Base-by-base conservation (phyloP, 176 grass and related monocot genomes). In the Triticum urartu region DNA sequence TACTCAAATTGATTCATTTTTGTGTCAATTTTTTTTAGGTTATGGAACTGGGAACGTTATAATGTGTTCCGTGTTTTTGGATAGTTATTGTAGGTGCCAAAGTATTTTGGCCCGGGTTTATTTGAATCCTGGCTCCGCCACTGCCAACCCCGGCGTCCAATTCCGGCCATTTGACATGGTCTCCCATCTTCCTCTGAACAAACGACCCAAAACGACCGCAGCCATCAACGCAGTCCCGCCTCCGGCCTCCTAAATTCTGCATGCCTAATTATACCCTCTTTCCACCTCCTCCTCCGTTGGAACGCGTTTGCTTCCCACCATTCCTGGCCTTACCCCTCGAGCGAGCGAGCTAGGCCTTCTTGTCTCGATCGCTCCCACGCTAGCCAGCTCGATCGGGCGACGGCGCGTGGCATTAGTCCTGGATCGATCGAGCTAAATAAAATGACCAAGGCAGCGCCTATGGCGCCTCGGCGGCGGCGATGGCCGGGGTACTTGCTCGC, bases 241-340 rank as follows among this genome's bases (percentile, higher is more conserved):
- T 25, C 50, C 65, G 72, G 36, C 30, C 47, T 76, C 89, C 68
- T 75, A 71, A 52, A 88, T 58, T 11, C 26, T 80, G 89, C 78
- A 74, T 80, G 79, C 72, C 86, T 89, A 94, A 89, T 92, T 90
- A 86, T 84, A 81, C 89, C 89, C 89, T 87, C 78, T 48, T 36
- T 17, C 18, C 80, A 14, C 59, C 35, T 74, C 87, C 21, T 90
- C 89, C 87, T 35, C 85, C 54, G 50, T 84, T 52, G 84, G 87
- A 92, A 88, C 78, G 85, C 74, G 42, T 64, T 91, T 80, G 85
- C 63, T 87, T 91, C 85, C 88, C 90, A 87, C 83, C 80, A 62
- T 80, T 79, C 50, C 40, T 69, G 52, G 77, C 79, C 28, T 69
- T 45, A 36, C 61, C 85, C 58, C 71, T 54, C 50, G 50, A 54